Evolutionary conservation across 345 rosid genomes (phyloP).

Genomic region (Populus davidiana): DNA sequence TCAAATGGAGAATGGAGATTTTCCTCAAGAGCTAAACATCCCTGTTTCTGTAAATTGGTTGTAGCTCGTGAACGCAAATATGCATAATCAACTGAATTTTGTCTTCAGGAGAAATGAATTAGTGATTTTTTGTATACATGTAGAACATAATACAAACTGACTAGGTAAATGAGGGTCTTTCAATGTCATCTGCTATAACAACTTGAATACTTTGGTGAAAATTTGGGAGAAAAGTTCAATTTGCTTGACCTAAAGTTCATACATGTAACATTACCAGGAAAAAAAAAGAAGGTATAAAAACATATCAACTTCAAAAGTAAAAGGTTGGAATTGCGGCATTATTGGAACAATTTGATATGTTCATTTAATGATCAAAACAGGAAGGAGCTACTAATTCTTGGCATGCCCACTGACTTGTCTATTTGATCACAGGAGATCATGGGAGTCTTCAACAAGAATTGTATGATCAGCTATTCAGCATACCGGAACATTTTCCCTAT

Average conservation of each 20-base stretch:
- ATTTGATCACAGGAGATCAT: constrained; percentile 11
- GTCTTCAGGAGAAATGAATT: neutral
- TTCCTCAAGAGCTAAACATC: constrained; percentile 28
- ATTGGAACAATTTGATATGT: neutral
- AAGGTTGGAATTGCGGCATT: too few relatives aligned
- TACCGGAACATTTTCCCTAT: constrained; percentile 21
- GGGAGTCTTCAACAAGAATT: constrained; percentile 19
- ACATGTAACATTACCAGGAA: too few relatives aligned
- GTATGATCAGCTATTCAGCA: constrained; percentile 15
- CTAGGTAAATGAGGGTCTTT: too few relatives aligned
- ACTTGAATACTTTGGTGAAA: too few relatives aligned
- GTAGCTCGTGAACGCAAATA: neutral
- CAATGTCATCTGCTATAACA: too few relatives aligned
- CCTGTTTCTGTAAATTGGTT: neutral
- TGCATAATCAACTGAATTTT: neutral
- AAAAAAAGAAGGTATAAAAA: too few relatives aligned
- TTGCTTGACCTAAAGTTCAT: too few relatives aligned
- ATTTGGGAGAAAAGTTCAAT: too few relatives aligned
- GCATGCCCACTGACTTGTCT: neutral
- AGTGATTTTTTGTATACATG: too few relatives aligned
- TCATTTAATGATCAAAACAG: neutral
- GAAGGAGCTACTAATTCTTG: too few relatives aligned
- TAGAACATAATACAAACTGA: too few relatives aligned
- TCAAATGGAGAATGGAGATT: constrained; percentile 34
- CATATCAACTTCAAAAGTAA: too few relatives aligned